Conservation (phyloP, 371 early-diverging fungal genomes). For the Mucor indicus region DNA sequence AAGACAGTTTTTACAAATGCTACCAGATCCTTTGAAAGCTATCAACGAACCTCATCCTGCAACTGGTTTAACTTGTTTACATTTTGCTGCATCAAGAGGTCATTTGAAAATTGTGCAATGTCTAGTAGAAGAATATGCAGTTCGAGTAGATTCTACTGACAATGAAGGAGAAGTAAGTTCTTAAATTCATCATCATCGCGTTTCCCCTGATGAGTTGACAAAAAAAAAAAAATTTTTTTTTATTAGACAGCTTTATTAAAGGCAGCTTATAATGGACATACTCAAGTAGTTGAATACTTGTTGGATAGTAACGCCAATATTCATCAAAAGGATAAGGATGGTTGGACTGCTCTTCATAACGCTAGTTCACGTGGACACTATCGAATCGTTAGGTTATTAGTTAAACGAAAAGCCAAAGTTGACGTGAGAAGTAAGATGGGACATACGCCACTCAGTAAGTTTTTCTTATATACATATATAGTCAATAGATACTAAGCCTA, state of each 20-base stretch:
- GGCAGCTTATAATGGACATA: constrained; percentile 70
- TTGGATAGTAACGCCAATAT: constrained; percentile 58
- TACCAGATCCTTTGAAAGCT: constrained; percentile 19
- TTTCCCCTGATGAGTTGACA: neutral
- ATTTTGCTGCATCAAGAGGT: constrained; percentile 69
- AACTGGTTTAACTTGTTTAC: constrained; percentile 66
- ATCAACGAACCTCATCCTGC: constrained; percentile 37
- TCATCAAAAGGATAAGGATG: constrained; percentile 66
- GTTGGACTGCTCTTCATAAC: constrained; percentile 84
- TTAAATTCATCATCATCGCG: neutral
- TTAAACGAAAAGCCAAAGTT: constrained; percentile 54
- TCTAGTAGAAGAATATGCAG: constrained; percentile 60
- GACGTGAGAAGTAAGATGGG: constrained; percentile 63
- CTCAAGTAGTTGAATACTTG: constrained; percentile 59
- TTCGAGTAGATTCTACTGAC: constrained; percentile 61
- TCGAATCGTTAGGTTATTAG: constrained; percentile 52
- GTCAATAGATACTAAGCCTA: too few relatives aligned
- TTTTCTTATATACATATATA: too few relatives aligned
- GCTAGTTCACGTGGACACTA: constrained; percentile 61
- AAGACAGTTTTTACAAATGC: constrained; percentile 17
- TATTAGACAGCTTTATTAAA: constrained; percentile 74
- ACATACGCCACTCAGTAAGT: constrained; percentile 74
- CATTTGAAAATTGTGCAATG: constrained; percentile 57
- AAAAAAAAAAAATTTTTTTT: neutral
- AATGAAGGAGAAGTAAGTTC: constrained; percentile 64